phyloP scores from a whole-genome alignment of 192 early-diverging fungal genomes.

The Mortierella antarctica region DNA sequence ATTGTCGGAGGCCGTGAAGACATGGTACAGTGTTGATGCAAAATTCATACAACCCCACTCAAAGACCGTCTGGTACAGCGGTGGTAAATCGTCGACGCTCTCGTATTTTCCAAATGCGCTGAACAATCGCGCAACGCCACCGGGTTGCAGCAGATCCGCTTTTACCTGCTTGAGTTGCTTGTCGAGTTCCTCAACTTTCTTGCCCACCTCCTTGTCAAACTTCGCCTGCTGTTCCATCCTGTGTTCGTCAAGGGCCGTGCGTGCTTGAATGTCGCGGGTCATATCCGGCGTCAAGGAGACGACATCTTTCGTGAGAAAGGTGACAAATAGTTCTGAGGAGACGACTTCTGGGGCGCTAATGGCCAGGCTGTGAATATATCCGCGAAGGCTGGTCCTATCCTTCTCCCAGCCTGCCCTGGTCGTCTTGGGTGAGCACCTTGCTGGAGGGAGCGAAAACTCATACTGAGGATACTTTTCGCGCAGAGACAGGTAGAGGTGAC shows the following conservation, averaged over 20 bases:
- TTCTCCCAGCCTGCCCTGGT: slow-evolving; percentile 57
- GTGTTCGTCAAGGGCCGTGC: slow-evolving; percentile 53
- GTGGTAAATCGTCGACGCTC: slow-evolving; percentile 55
- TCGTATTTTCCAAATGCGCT: slow-evolving; percentile 32
- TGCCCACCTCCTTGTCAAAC: slow-evolving; percentile 60
- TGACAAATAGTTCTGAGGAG: slow-evolving; percentile 30
- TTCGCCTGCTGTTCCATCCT: slow-evolving; percentile 53
- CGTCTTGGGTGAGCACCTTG: slow-evolving; percentile 44
- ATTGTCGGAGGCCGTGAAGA: slow-evolving; percentile 64
- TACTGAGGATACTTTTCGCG: slow-evolving; percentile 55
- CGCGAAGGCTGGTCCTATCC: slow-evolving; percentile 60
- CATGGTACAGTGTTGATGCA: slow-evolving; percentile 64
- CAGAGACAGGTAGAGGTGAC: slow-evolving; percentile 54
- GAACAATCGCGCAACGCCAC: slow-evolving; percentile 39
- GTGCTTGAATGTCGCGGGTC: slow-evolving; percentile 40
- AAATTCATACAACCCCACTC: slow-evolving; percentile 70
- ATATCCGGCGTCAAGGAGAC: slow-evolving; percentile 51
- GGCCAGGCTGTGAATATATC: slow-evolving; percentile 55
- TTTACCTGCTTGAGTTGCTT: slow-evolving; percentile 60
- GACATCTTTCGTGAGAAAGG: slow-evolving; percentile 56
- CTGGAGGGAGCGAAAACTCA: slow-evolving; percentile 58
- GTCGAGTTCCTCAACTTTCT: slow-evolving; percentile 58
- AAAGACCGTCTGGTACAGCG: slow-evolving; percentile 54
- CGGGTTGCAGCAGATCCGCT: slow-evolving; percentile 53
- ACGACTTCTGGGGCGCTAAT: slow-evolving; percentile 36